Conservation (phyloP, 106 monocot species). For the Apostasia ramifera region DNA sequence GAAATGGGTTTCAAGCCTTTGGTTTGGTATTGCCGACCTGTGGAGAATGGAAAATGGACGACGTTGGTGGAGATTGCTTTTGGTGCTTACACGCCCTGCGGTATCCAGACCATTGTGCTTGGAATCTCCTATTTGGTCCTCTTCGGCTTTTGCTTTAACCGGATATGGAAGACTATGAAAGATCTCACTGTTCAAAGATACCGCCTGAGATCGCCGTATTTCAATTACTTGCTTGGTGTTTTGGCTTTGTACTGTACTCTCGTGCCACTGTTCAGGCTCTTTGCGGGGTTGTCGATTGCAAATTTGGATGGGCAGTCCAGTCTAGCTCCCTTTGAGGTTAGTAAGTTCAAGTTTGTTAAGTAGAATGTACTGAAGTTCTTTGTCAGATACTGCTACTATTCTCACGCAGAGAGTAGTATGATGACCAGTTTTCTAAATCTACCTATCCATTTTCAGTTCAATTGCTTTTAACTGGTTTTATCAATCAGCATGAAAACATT, state of each 20-base stretch:
- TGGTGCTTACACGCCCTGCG: constrained; percentile 88
- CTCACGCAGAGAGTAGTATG: too few species aligned
- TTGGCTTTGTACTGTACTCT: constrained; percentile 44
- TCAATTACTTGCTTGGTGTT: constrained; percentile 56
- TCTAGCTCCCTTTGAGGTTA: constrained; percentile 89
- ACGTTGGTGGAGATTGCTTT: constrained; percentile 63
- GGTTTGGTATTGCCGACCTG: constrained; percentile 88
- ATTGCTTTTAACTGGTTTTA: too few species aligned
- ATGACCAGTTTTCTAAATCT: too few species aligned
- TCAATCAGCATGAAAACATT: too few species aligned
- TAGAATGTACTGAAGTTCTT: too few species aligned
- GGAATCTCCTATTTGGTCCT: constrained; percentile 73
- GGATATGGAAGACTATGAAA: constrained; percentile 60
- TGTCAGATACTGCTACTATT: too few species aligned
- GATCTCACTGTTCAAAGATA: constrained; percentile 46
- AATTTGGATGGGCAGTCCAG: constrained; percentile 60
- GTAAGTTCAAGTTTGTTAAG: not conserved
- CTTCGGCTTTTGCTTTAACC: constrained; percentile 46
- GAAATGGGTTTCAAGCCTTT: constrained; percentile 63
- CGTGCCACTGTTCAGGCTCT: constrained; percentile 49
- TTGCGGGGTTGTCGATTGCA: constrained; percentile 48
- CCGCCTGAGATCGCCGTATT: constrained; percentile 35
- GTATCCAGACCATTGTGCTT: constrained; percentile 57
- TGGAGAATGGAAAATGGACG: constrained; percentile 52
- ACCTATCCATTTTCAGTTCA: too few species aligned